These are phyloP conservation scores for Gossypium ekmanianum DNA, from an alignment of 345 rosid genomes.

Conservation along the genomic window DNA sequence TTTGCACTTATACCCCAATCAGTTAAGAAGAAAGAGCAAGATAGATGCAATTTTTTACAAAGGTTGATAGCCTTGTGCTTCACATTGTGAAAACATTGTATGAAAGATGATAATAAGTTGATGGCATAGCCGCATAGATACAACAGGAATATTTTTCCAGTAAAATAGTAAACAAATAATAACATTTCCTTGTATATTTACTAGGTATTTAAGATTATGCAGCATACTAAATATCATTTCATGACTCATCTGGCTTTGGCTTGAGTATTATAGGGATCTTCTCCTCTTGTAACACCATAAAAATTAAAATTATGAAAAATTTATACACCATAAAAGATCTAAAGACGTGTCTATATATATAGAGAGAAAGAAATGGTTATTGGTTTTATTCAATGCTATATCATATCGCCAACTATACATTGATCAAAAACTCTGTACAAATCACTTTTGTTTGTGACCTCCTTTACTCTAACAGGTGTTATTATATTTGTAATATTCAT, in stretches of 20 bases:
- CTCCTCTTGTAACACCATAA: constrained; percentile 88
- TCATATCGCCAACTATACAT: constrained; percentile 86
- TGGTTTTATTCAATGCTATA: constrained; percentile 19
- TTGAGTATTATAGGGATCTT: constrained; percentile 79
- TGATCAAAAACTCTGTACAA: constrained; percentile 91
- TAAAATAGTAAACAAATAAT: constrained; percentile 18
- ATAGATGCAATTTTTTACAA: background rate
- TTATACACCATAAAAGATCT: background rate
- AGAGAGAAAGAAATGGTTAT: background rate
- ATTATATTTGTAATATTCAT: constrained; percentile 40
- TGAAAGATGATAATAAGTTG: background rate
- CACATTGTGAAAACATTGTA: background rate
- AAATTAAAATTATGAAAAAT: constrained; percentile 5
- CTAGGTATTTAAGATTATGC: constrained; percentile 15
- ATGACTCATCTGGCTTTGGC: constrained; percentile 80
- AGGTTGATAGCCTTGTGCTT: constrained; percentile 1
- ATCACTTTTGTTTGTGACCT: constrained; percentile 79
- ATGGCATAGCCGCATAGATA: constrained; percentile 35
- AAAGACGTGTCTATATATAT: background rate
- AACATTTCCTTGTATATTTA: constrained; percentile 21
- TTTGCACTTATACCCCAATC: too few relatives aligned
- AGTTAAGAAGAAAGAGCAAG: too few relatives aligned
- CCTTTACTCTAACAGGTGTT: constrained; percentile 75
- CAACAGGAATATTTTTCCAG: constrained; percentile 19
- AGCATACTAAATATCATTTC: constrained; percentile 19